Conservation (phyloP, 352 stramenopile genomes). For the Phytophthora pluvialis region DNA sequence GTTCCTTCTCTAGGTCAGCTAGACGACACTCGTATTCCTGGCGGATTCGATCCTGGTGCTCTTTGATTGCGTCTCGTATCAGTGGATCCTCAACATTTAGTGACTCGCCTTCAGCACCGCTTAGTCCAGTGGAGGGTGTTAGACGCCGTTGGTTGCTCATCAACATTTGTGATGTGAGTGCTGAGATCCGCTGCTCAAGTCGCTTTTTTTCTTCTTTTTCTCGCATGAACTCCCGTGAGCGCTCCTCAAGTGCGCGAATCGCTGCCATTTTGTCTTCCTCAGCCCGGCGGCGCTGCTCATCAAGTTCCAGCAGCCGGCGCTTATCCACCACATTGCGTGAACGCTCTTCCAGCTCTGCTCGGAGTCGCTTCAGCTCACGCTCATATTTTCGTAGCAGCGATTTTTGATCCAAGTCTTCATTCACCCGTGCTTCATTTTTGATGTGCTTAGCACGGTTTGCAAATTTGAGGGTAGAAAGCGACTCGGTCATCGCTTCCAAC, state of each 20-base stretch:
- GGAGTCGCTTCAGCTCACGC: conserved; percentile 92
- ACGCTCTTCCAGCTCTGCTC: conserved; percentile 92
- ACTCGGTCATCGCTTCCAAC: conserved; percentile 90
- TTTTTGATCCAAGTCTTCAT: conserved; percentile 95
- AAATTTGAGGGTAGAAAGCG: conserved; percentile 94
- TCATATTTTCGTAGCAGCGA: conserved; percentile 95
- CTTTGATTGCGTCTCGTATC: conserved; percentile 84
- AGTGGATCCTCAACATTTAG: conserved; percentile 80
- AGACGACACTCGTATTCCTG: conserved; percentile 93
- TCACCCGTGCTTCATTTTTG: conserved; percentile 90
- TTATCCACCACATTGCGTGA: conserved; percentile 95
- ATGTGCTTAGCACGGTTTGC: conserved; percentile 94
- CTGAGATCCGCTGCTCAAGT: conserved; percentile 93
- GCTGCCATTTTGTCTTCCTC: conserved; percentile 96
- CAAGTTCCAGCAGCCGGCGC: conserved; percentile 88
- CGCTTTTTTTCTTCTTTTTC: conserved; percentile 97
- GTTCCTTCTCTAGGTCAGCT: conserved; percentile 93
- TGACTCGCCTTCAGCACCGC: conserved; percentile 32
- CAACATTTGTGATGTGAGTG: conserved; percentile 94
- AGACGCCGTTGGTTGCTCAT: conserved; percentile 71
- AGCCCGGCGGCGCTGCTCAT: conserved; percentile 88
- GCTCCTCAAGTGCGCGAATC: conserved; percentile 91
- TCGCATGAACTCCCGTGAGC: conserved; percentile 93
- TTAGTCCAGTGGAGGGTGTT: conserved; percentile 15
- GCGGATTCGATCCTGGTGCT: conserved; percentile 91